Evolutionary conservation across 2,329 filamentous ascomycete species (phyloP), one percentile per base, ranked within the genome.

Genomic region (Clonostachys sp.): DNA sequence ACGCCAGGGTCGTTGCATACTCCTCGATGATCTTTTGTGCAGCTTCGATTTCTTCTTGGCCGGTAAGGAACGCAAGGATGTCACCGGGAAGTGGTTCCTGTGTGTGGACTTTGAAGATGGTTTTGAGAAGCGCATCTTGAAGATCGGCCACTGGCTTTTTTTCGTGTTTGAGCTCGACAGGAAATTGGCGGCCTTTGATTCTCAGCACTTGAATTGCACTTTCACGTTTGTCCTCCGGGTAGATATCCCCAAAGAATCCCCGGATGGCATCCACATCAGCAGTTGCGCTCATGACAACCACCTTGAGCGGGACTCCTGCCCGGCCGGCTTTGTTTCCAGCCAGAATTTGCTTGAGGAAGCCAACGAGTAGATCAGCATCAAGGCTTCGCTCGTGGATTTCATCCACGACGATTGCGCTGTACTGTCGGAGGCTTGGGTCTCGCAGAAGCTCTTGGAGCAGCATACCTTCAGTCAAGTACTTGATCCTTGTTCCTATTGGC

Each of bases 261-360:
- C 81, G 76, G 34, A 97, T 82, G 48, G 79, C 82, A 50, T 92
- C 85, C 49, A 96, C 84, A 63, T 97, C 89, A 36, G 91, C 89
- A 7, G 94, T 99, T 44, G 94, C 94, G 75, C 91, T 96, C 94
- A 99, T 99, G 61, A 97, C 81, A 34, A 96, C 81, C 5, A 97
- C 83, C 64, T 96, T 97, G 48, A 99, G 71, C 2, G 87, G 84
- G 33, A 86, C 71, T 6, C 87, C 87, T 8, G 85, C 83, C 5
- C 87, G 81, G 7, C 83, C 83, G 41, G 79, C 73, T 36, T 80
- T 78, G 47, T 83, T 74, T 3, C 78, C 73, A 1, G 75, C 72
- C 2, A 94, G 70, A 42, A 97, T 80, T 51, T 87, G 86, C 60
- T 89, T 89, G 51, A 99, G 63, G 54, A 99, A 97, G 0, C 94